Evolutionary conservation across 2,329 filamentous ascomycete genomes (phyloP).

Genomic region (Fonsecaea multimorphosa): DNA sequence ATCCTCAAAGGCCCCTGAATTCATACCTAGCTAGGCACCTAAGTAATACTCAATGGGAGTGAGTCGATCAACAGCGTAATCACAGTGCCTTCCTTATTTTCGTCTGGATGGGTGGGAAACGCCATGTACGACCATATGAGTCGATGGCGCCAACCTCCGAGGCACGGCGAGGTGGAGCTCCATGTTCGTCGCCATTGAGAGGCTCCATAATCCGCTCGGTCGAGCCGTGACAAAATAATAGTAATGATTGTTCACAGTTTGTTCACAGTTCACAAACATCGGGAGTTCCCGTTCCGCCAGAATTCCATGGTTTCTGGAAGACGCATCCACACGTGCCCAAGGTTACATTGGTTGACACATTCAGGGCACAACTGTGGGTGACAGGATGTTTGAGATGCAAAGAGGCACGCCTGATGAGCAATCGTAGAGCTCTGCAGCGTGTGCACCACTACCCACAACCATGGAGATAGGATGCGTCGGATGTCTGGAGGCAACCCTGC

Average conservation of each 20-base stretch:
- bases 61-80: background rate
- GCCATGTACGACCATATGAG: background rate
- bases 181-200: no score
- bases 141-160: background rate
- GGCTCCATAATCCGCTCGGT: no score
- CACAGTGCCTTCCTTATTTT: background rate
- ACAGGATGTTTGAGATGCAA: background rate
- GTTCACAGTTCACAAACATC: background rate
- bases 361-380: background rate
- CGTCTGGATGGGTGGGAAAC: background rate
- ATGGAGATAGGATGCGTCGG: slow-evolving; percentile 5
- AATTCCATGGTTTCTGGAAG: background rate
- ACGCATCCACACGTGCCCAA: background rate
- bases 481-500: background rate
- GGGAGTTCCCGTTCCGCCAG: background rate
- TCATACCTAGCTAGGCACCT: background rate
- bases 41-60: background rate
- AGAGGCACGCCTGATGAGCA: background rate
- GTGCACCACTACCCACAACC: background rate
- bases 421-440: background rate
- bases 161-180: background rate
- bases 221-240: no score
- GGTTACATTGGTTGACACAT: slow-evolving; percentile 8
- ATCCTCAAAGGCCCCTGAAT: background rate
- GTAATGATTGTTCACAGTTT: background rate